These are phyloP conservation scores for Cordyceps fumosorosea DNA, from an alignment of 2,329 filamentous ascomycete genomes.

Conservation along the genomic window DNA sequence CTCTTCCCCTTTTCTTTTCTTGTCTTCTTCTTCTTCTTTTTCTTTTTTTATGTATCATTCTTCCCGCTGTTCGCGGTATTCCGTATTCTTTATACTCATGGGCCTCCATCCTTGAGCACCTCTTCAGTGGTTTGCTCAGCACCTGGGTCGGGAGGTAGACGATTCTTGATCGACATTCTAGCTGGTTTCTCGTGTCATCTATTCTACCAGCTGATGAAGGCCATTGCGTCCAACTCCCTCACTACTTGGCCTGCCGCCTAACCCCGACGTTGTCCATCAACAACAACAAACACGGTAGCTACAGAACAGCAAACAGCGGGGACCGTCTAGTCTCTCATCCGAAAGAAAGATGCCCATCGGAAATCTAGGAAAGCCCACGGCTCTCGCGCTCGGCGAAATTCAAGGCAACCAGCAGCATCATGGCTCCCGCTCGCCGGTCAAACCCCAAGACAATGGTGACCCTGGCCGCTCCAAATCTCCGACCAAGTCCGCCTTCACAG, in stretches of 20 bases:
- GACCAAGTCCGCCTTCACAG: slow-evolving; percentile 37
- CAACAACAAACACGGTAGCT: neutral
- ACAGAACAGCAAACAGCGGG: neutral
- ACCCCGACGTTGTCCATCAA: neutral
- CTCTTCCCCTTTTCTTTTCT: neutral
- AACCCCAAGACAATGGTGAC: slow-evolving; percentile 27
- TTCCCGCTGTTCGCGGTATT: neutral
- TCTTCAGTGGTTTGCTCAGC: neutral
- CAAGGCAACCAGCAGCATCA: slow-evolving; percentile 47
- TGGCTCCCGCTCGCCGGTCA: slow-evolving; percentile 33
- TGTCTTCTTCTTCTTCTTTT: neutral
- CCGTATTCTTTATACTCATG: neutral
- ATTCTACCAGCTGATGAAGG: neutral
- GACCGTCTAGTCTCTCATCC: neutral
- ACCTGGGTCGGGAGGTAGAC: neutral
- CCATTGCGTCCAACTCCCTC: neutral
- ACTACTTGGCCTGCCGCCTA: neutral
- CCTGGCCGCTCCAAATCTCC: slow-evolving; percentile 35
- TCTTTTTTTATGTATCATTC: slow-evolving; percentile 5
- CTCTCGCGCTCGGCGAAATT: slow-evolving; percentile 47
- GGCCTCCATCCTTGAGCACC: neutral
- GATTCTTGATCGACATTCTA: neutral
- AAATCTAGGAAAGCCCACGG: neutral
- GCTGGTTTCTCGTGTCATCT: neutral
- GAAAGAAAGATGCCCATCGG: slow-evolving; percentile 5